Conservation (phyloP, 1,139 yeast species). For the Saccharomyces uvarum region DNA sequence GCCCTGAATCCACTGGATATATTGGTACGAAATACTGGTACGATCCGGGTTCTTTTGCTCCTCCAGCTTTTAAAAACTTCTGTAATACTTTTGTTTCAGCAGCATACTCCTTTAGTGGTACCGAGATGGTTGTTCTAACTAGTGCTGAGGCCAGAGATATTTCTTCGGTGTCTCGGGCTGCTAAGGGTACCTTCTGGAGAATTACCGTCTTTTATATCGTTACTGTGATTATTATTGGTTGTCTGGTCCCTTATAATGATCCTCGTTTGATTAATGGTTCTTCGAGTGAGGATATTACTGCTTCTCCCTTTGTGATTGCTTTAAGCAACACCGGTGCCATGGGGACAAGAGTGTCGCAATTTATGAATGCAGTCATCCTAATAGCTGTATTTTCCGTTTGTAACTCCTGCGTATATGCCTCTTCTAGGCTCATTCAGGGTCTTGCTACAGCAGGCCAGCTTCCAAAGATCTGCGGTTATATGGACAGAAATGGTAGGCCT, state of each 20-base stretch:
- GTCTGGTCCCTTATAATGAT: slow-evolving; percentile 59
- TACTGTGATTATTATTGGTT: slow-evolving; percentile 53
- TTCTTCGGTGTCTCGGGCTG: slow-evolving; percentile 56
- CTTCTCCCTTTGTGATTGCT: slow-evolving; percentile 62
- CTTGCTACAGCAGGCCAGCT: slow-evolving; percentile 76
- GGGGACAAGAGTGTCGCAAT: slow-evolving; percentile 48
- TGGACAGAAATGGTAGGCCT: slow-evolving; percentile 62
- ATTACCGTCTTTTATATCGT: slow-evolving; percentile 56
- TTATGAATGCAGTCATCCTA: slow-evolving; percentile 54
- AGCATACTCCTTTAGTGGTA: slow-evolving; percentile 77
- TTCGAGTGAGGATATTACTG: slow-evolving; percentile 29
- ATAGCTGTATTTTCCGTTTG: slow-evolving; percentile 65
- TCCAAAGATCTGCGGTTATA: slow-evolving; percentile 57
- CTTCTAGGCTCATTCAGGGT: slow-evolving; percentile 76
- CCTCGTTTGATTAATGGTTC: slow-evolving; percentile 42
- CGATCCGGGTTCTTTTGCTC: slow-evolving; percentile 65
- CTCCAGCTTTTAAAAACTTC: slow-evolving; percentile 61
- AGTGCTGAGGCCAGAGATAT: slow-evolving; percentile 73
- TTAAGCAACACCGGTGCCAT: slow-evolving; percentile 53
- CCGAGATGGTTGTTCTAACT: slow-evolving; percentile 74
- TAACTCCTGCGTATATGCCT: slow-evolving; percentile 68
- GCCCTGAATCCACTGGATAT: slow-evolving; percentile 43
- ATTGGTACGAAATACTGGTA: slow-evolving; percentile 53
- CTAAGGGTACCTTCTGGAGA: slow-evolving; percentile 69
- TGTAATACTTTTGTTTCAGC: slow-evolving; percentile 76